Evolutionary conservation across 179 eudicot species (phyloP).

Genomic region (Camellia oleifera): DNA sequence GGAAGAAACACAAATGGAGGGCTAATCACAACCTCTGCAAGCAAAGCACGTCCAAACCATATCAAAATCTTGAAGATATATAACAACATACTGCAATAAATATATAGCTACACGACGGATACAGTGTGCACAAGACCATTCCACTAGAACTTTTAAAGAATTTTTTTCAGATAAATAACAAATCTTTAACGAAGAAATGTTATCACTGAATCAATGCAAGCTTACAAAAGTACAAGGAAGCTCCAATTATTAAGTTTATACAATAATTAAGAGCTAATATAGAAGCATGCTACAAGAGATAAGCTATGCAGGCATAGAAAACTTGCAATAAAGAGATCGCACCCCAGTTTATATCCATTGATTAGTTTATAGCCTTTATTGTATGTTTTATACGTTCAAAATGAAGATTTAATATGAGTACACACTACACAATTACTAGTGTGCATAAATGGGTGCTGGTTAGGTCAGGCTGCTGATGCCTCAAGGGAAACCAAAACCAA

Average conservation of each 20-base stretch:
- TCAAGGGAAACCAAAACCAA: neutral
- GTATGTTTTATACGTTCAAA: neutral
- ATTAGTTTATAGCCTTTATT: neutral
- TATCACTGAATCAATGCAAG: neutral
- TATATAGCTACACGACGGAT: neutral
- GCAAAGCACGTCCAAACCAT: slow-evolving; percentile 3
- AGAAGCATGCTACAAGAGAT: neutral
- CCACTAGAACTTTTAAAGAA: neutral
- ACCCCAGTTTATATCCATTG: neutral
- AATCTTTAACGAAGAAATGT: neutral
- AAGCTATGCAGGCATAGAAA: neutral
- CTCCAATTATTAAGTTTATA: neutral
- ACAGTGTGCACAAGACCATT: neutral
- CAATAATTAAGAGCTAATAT: neutral
- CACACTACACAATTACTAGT: neutral
- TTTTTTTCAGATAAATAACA: neutral
- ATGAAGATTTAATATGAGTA: neutral
- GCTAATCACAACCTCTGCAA: slow-evolving; percentile 87
- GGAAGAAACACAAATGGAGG: slow-evolving; percentile 86
- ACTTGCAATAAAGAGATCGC: neutral
- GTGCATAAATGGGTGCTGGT: neutral
- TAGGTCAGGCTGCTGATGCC: neutral
- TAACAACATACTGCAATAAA: neutral
- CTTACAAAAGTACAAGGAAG: neutral
- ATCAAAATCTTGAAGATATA: slow-evolving; percentile 1